Conservation (phyloP, 805 yeast genomes). For the Saccharomycodes ludwigii region DNA sequence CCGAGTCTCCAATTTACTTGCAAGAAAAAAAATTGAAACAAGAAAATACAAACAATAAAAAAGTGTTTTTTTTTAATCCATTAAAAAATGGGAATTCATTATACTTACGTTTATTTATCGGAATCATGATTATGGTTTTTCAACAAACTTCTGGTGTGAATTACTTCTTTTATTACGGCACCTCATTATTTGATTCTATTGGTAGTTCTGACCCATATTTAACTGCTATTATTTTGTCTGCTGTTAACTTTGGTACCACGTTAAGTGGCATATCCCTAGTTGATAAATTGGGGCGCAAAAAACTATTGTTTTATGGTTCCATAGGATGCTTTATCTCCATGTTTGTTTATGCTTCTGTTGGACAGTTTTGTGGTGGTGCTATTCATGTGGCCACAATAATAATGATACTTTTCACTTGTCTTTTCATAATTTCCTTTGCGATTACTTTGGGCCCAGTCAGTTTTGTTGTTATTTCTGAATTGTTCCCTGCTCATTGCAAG, state of each 20-base stretch:
- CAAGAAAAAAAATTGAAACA: constrained; percentile 38
- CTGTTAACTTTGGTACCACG: constrained; percentile 45
- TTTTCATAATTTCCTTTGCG: constrained; percentile 56
- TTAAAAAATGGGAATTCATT: too few species aligned
- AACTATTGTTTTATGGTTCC: constrained; percentile 37
- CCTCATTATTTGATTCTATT: constrained; percentile 46
- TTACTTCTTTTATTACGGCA: constrained; percentile 56
- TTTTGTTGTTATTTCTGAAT: constrained; percentile 53
- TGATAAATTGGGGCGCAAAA: constrained; percentile 43
- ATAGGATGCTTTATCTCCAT: constrained; percentile 43
- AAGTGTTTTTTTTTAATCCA: constrained; percentile 16
- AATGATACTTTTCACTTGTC: constrained; percentile 54
- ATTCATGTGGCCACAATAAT: constrained; percentile 38
- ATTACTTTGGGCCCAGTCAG: constrained; percentile 69
- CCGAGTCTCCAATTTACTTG: constrained; percentile 57
- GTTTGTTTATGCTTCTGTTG: constrained; percentile 48
- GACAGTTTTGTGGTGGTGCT: constrained; percentile 35
- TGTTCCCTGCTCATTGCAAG: constrained; percentile 56
- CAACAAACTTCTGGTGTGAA: constrained; percentile 56
- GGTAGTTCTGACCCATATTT: constrained; percentile 44
- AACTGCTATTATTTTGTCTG: constrained; percentile 48
- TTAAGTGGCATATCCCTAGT: constrained; percentile 39
- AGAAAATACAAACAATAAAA: too few species aligned
- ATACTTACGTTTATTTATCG: constrained; percentile 39
- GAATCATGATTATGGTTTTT: constrained; percentile 45